Evolutionary conservation across 129 eudicot species (phyloP).

Genomic region (Flaveria bidentis): DNA sequence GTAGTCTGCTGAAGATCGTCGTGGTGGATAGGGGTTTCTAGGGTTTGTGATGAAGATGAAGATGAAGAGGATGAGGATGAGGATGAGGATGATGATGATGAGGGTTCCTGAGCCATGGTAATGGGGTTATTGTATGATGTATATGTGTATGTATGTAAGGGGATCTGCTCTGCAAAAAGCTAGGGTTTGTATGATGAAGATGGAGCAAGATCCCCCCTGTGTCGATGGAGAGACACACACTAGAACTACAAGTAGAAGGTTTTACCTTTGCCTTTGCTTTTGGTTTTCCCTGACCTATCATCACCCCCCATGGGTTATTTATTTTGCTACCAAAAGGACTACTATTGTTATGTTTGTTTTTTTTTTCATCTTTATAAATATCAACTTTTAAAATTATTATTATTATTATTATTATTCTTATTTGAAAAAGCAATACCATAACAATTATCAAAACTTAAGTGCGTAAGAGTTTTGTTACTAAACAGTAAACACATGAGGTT

Average conservation of each 20-base stretch:
- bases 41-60: slow-evolving; percentile 29
- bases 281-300: slow-evolving; percentile 4
- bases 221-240: slow-evolving; percentile 27
- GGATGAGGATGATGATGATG: background rate
- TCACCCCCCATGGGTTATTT: background rate
- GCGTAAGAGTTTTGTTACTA: too few species aligned
- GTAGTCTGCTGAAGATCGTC: slow-evolving; percentile 18
- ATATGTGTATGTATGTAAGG: slow-evolving; percentile 16
- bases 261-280: background rate
- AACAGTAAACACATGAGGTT: too few species aligned
- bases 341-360: background rate
- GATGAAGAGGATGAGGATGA: background rate
- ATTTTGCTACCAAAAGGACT: slow-evolving; percentile 18
- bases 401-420: background rate
- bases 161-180: slow-evolving; percentile 32
- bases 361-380: background rate
- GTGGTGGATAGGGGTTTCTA: slow-evolving; percentile 23
- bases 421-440: background rate
- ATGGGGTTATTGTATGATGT: background rate
- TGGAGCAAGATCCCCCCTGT: slow-evolving; percentile 36
- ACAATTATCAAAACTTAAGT: too few species aligned
- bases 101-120: slow-evolving; percentile 34
- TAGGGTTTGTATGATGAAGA: slow-evolving; percentile 35
- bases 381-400: too few species aligned
- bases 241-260: background rate